These are phyloP conservation scores for Ogataea nonfermentans DNA, from an alignment of 805 yeast species.

Conservation along the genomic window DNA sequence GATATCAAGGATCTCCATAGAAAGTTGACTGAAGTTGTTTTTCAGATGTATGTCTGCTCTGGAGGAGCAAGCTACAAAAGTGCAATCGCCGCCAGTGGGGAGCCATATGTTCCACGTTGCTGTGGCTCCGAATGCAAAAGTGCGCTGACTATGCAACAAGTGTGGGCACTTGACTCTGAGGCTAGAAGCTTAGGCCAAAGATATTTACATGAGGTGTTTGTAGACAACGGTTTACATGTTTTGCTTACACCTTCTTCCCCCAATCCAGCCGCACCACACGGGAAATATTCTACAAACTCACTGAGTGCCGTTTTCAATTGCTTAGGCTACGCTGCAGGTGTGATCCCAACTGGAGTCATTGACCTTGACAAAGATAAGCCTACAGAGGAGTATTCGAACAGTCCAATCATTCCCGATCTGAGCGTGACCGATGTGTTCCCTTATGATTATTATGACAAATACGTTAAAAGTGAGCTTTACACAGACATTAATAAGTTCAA, in stretches of 20 bases:
- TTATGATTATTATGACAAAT: conserved; percentile 33
- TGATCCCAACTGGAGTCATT: conserved; percentile 56
- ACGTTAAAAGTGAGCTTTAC: conserved; percentile 27
- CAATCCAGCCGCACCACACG: conserved; percentile 43
- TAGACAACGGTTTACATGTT: conserved; percentile 5
- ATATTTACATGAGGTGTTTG: conserved; percentile 7
- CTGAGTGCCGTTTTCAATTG: conserved; percentile 38
- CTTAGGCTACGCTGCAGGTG: conserved; percentile 46
- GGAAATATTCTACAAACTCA: conserved; percentile 28
- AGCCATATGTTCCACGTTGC: conserved; percentile 7
- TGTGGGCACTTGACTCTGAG: conserved; percentile 2
- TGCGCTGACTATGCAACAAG: conserved; percentile 5
- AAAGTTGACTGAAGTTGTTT: conserved; percentile 8
- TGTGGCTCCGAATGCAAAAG: not conserved
- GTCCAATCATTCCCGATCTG: conserved; percentile 30
- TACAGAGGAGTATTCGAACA: conserved; percentile 25
- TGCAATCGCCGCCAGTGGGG: conserved; percentile 8
- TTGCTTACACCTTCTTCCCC: conserved; percentile 45
- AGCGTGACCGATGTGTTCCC: conserved; percentile 42
- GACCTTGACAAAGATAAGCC: conserved; percentile 40
- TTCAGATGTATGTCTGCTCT: conserved; percentile 6
- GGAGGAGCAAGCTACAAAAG: conserved; percentile 2
- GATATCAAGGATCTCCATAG: conserved; percentile 8
- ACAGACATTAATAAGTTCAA: conserved; percentile 30
- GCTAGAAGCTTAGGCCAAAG: conserved; percentile 3